These are phyloP conservation scores for Aspergillus fischeri DNA, from an alignment of 2,329 filamentous ascomycete species.

Conservation along the genomic window DNA sequence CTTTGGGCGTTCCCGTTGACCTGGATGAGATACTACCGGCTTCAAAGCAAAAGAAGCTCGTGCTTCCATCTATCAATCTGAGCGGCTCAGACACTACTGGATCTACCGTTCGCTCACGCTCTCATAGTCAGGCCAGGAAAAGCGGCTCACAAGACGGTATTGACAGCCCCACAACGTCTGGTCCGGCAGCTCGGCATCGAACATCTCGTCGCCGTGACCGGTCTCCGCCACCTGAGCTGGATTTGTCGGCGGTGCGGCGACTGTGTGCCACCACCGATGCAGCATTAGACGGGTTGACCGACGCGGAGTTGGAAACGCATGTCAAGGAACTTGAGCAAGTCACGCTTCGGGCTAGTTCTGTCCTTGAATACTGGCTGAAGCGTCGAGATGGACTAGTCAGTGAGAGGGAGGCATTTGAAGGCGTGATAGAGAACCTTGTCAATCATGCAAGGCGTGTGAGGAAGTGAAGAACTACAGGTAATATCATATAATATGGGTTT, in stretches of 20 bases:
- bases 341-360: slow-evolving; percentile 67
- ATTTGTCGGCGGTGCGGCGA: slow-evolving; percentile 72
- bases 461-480: slow-evolving; percentile 50
- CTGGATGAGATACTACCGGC: slow-evolving; percentile 95
- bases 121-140: slow-evolving; percentile 31
- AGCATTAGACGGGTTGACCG: slow-evolving; percentile 73
- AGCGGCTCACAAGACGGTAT: slow-evolving; percentile 24
- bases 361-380: slow-evolving; percentile 85
- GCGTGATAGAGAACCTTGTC: slow-evolving; percentile 93
- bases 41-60: slow-evolving; percentile 95
- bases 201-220: slow-evolving; percentile 45
- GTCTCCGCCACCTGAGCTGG: slow-evolving; percentile 68
- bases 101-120: slow-evolving; percentile 49
- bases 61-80: slow-evolving; percentile 74
- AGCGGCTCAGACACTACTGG: slow-evolving; percentile 52
- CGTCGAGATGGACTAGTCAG: slow-evolving; percentile 79
- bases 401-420: slow-evolving; percentile 90
- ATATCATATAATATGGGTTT: slow-evolving; percentile 17
- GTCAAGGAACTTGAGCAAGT: slow-evolving; percentile 65
- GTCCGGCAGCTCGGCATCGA: slow-evolving; percentile 27
- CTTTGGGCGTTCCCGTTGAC: slow-evolving; percentile 90
- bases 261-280: slow-evolving; percentile 81
- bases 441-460: slow-evolving; percentile 83
- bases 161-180: slow-evolving; percentile 20
- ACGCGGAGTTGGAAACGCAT: slow-evolving; percentile 70